These are phyloP conservation scores for Chenopodium album DNA, from an alignment of 148 eudicot genomes.

Conservation along the genomic window DNA sequence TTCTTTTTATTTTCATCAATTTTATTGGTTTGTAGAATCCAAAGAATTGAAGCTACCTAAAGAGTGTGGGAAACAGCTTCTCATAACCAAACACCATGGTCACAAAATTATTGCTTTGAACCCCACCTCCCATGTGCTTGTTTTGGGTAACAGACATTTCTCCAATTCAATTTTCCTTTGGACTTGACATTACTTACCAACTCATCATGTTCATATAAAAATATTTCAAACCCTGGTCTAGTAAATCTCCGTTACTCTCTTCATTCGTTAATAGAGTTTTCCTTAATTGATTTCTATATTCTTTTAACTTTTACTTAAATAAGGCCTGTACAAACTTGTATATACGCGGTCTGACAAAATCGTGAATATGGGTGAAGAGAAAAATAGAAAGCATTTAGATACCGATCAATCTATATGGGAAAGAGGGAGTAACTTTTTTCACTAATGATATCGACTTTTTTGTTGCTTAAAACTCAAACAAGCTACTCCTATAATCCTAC, in stretches of 20 bases:
- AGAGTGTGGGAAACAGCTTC: constrained; percentile 24
- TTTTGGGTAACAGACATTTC: neutral
- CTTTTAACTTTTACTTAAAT: too few relatives aligned
- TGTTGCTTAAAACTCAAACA: neutral
- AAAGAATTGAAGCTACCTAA: constrained; percentile 3
- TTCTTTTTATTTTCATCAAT: neutral
- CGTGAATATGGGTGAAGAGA: too few relatives aligned
- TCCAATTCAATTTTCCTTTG: neutral
- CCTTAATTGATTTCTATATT: too few relatives aligned
- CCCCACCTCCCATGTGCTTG: constrained; percentile 28
- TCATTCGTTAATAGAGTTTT: too few relatives aligned
- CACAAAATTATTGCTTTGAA: constrained; percentile 1
- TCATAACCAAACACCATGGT: neutral
- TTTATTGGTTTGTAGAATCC: constrained; percentile 18
- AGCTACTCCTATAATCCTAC: too few relatives aligned
- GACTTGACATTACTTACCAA: constrained; percentile 7
- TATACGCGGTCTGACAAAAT: too few relatives aligned
- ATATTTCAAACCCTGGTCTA: neutral
- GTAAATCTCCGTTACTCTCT: neutral
- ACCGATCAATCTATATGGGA: too few relatives aligned
- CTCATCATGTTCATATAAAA: neutral
- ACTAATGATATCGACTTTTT: neutral
- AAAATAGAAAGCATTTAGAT: too few relatives aligned
- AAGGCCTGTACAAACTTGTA: too few relatives aligned
- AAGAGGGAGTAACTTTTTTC: neutral